Evolutionary conservation across 257 asterid genomes (phyloP).

Genomic region (Knoxia roxburghii): DNA sequence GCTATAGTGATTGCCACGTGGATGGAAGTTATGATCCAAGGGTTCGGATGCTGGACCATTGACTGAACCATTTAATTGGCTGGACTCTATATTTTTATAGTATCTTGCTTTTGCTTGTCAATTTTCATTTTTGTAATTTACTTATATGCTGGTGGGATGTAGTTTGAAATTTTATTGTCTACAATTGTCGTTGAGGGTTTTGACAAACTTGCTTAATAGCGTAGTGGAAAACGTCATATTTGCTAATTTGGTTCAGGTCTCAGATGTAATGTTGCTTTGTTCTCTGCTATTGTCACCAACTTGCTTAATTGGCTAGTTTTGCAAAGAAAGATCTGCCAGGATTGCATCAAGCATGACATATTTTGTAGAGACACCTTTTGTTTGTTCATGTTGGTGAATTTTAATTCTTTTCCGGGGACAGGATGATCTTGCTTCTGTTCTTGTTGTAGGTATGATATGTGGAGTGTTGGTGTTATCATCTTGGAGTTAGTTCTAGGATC

Average conservation of each 20-base stretch:
- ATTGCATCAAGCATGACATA: neutral
- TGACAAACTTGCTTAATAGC: neutral
- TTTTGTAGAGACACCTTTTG: neutral
- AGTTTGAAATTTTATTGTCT: neutral
- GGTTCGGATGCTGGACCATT: no score
- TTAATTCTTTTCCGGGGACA: neutral
- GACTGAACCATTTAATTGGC: no score
- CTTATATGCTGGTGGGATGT: neutral
- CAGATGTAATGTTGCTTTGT: neutral
- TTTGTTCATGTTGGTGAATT: neutral
- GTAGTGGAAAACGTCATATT: neutral
- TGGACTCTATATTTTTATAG: conserved; percentile 2
- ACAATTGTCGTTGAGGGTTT: neutral
- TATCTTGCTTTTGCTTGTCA: neutral
- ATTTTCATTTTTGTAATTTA: neutral
- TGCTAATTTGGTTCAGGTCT: neutral
- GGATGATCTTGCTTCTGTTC: conserved; percentile 19
- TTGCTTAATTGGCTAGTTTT: neutral
- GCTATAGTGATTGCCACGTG: no score
- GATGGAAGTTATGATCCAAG: no score
- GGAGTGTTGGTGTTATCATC: conserved; percentile 95
- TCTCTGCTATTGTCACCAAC: neutral
- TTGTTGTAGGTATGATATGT: conserved; percentile 81
- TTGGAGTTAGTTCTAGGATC: conserved; percentile 93
- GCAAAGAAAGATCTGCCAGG: neutral